These are phyloP conservation scores for Talaromyces pinophilus DNA, from an alignment of 2,329 filamentous ascomycete species.

Conservation along the genomic window DNA sequence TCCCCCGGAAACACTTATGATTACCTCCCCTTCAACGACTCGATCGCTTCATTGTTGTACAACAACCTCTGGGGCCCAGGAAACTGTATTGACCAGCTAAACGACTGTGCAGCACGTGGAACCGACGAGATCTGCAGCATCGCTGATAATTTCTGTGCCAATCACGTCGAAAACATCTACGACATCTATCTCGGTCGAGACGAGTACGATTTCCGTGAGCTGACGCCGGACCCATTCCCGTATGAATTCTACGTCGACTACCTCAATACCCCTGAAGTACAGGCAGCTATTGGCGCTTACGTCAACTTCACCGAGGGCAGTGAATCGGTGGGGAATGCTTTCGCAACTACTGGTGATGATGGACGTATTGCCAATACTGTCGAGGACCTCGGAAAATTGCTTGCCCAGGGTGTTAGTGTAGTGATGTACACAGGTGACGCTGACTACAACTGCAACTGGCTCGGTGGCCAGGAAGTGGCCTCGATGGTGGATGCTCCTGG, in stretches of 20 bases:
- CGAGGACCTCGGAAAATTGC: slow-evolving; percentile 51
- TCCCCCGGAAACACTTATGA: slow-evolving; percentile 42
- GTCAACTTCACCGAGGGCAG: slow-evolving; percentile 58
- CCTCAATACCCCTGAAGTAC: slow-evolving; percentile 59
- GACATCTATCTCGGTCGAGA: slow-evolving; percentile 52
- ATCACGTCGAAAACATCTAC: slow-evolving; percentile 51
- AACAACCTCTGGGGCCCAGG: slow-evolving; percentile 62
- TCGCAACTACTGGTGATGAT: slow-evolving; percentile 52
- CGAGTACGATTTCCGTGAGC: slow-evolving; percentile 61
- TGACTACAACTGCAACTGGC: slow-evolving; percentile 61
- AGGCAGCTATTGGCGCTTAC: slow-evolving; percentile 60
- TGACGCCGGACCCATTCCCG: slow-evolving; percentile 56
- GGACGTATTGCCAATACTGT: slow-evolving; percentile 45
- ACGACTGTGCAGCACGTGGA: slow-evolving; percentile 56
- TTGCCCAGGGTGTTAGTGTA: slow-evolving; percentile 60
- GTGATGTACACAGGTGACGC: slow-evolving; percentile 61
- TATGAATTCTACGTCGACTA: slow-evolving; percentile 56
- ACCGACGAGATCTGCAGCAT: slow-evolving; percentile 54
- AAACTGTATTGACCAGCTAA: slow-evolving; percentile 61
- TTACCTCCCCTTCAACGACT: slow-evolving; percentile 43
- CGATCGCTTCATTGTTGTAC: slow-evolving; percentile 54
- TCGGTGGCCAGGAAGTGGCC: slow-evolving; percentile 57
- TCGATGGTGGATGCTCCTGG: slow-evolving; percentile 49
- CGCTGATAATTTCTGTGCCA: slow-evolving; percentile 57
- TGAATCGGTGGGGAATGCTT: slow-evolving; percentile 49